These are phyloP conservation scores for Cryphonectria japonica DNA, from an alignment of 2,329 filamentous ascomycete genomes.

Conservation along the genomic window DNA sequence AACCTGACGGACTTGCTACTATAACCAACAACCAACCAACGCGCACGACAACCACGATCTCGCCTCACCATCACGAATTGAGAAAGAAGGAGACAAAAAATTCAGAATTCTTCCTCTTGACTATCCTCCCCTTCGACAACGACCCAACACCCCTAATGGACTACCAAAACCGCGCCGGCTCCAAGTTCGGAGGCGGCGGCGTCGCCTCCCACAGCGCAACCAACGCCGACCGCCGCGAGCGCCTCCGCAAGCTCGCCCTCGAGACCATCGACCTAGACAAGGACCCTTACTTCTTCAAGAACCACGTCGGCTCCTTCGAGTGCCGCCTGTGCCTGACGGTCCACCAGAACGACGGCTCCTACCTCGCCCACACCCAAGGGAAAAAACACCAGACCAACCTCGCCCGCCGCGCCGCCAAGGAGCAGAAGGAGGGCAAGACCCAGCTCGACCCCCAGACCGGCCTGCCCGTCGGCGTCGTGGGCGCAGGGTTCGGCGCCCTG, in stretches of 20 bases:
- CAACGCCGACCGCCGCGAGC: conserved; percentile 96
- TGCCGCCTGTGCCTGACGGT: conserved; percentile 96
- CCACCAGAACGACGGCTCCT: conserved; percentile 98
- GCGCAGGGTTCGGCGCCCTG: conserved; percentile 63
- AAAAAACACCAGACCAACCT: conserved; percentile 99
- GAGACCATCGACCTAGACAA: conserved; percentile 99
- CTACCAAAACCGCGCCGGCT: conserved; percentile 90
- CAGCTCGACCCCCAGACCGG: conserved; percentile 71
- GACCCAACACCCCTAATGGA: conserved; percentile 54
- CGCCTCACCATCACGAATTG: neutral
- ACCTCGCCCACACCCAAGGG: conserved; percentile 97
- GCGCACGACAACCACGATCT: neutral
- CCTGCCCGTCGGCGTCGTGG: conserved; percentile 75
- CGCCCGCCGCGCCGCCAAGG: conserved; percentile 90
- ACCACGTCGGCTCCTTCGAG: conserved; percentile 97
- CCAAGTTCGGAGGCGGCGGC: conserved; percentile 96
- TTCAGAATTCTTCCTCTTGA: neutral
- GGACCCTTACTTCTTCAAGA: conserved; percentile 99
- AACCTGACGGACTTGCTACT: neutral
- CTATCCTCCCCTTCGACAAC: neutral
- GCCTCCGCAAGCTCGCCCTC: conserved; percentile 94
- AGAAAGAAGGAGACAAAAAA: too few relatives aligned
- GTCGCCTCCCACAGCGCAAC: conserved; percentile 92
- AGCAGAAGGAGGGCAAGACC: conserved; percentile 84
- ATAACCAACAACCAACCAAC: neutral